Percentiles rank a stretch among this genome's conserved stretches.
Evolutionary conservation across 2,329 filamentous ascomycete genomes (phyloP).

Genomic region (Colletotrichum orchidophilum): DNA sequence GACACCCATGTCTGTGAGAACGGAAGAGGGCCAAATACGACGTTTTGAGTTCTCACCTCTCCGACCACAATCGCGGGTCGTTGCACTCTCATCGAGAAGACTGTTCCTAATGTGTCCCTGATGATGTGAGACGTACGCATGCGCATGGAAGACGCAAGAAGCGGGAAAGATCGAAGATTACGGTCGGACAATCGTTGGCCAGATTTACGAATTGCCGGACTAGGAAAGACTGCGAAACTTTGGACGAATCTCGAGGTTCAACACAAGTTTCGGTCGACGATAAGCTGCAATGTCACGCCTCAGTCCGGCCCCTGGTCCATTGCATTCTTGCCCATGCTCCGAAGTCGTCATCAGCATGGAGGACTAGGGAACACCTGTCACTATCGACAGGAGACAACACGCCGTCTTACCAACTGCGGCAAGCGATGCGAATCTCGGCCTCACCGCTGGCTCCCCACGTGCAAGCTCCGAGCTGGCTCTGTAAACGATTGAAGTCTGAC

Average conservation of each 20-base stretch:
- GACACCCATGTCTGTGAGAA: background rate
- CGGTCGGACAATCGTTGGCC: slow-evolving; percentile 5
- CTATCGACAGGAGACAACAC: background rate
- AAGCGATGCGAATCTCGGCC: background rate
- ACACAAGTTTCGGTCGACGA: background rate
- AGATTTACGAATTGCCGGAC: slow-evolving; percentile 23
- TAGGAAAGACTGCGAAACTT: slow-evolving; percentile 1
- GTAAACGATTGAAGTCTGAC: background rate
- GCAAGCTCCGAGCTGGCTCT: background rate
- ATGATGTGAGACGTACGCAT: slow-evolving; percentile 17
- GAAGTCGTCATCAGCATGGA: background rate
- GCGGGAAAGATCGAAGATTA: slow-evolving; percentile 11
- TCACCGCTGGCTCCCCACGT: background rate
- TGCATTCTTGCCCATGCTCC: background rate
- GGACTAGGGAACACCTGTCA: background rate
- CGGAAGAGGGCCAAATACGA: background rate
- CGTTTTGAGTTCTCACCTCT: slow-evolving; percentile 12
- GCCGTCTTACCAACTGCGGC: background rate
- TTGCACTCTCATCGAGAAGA: background rate
- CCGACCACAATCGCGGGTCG: background rate
- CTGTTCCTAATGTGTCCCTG: background rate
- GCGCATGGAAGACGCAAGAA: background rate
- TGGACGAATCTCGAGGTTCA: background rate
- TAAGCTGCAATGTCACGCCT: background rate
- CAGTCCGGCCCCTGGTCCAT: background rate